Evolutionary conservation across 805 yeast genomes (phyloP).

Genomic region (Candida sithepensis): DNA sequence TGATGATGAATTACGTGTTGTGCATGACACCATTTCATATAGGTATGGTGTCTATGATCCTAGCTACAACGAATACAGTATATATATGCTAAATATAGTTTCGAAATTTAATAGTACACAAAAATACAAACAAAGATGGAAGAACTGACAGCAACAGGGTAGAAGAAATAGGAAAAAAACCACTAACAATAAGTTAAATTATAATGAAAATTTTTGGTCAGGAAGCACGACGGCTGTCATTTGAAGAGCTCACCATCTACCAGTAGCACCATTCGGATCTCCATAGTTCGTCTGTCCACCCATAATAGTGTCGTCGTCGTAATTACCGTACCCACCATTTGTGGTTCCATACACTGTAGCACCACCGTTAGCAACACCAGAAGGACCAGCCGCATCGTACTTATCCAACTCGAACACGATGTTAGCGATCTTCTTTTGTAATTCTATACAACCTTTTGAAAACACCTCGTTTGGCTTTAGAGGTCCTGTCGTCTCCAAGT

Average conservation of each 20-base stretch:
- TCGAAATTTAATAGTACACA: neutral
- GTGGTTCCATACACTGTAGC: conserved; percentile 23
- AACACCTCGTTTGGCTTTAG: conserved; percentile 89
- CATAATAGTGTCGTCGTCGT: conserved; percentile 16
- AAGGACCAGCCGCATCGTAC: conserved; percentile 19
- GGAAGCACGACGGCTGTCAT: neutral
- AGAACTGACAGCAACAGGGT: too few species aligned
- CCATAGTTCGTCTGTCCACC: conserved; percentile 27
- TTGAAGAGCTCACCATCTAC: conserved; percentile 31
- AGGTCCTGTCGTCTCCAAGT: conserved; percentile 89
- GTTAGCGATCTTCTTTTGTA: conserved; percentile 88
- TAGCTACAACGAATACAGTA: too few species aligned
- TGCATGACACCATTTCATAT: too few species aligned
- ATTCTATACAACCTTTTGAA: conserved; percentile 73
- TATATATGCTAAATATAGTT: neutral
- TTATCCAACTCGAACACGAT: conserved; percentile 67
- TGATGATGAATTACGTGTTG: neutral
- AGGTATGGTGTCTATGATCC: too few species aligned
- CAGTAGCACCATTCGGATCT: conserved; percentile 25
- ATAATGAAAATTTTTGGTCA: neutral
- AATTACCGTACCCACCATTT: conserved; percentile 12
- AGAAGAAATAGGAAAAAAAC: neutral
- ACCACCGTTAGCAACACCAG: conserved; percentile 28
- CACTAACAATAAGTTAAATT: neutral
- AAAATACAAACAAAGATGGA: neutral